phyloP scores from a whole-genome alignment of 495 filamentous ascomycete species.

The Penicillium salamii region DNA sequence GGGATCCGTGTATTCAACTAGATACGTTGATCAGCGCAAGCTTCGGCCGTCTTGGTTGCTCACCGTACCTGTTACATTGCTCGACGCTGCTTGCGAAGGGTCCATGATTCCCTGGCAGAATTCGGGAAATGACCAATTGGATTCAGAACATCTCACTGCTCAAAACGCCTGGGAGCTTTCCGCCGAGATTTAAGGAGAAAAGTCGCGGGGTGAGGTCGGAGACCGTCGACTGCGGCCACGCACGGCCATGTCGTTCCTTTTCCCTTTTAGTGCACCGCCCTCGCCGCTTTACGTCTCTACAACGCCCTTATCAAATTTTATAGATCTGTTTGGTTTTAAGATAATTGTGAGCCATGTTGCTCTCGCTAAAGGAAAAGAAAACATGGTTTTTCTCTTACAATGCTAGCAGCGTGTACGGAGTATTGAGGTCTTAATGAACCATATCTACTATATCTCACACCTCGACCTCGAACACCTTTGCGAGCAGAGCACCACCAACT shows the following conservation, averaged over 20 bases:
- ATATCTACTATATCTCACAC: neutral
- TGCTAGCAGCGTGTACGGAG: no score
- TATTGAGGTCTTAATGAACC: neutral
- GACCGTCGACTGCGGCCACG: slow-evolving; percentile 8
- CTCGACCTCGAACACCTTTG: slow-evolving; percentile 14
- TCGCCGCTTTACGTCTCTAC: slow-evolving; percentile 8
- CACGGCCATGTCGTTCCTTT: slow-evolving; percentile 3
- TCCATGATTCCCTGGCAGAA: slow-evolving; percentile 42
- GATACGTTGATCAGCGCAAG: slow-evolving; percentile 8
- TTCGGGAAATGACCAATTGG: slow-evolving; percentile 27
- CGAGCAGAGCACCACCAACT: slow-evolving; percentile 4
- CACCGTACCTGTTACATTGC: slow-evolving; percentile 50
- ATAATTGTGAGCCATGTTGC: no score
- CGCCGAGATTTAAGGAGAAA: slow-evolving; percentile 1
- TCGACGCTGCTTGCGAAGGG: slow-evolving; percentile 45
- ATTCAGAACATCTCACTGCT: slow-evolving; percentile 26
- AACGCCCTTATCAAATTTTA: no score
- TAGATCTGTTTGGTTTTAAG: no score
- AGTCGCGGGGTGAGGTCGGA: slow-evolving; percentile 8
- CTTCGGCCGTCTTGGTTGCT: neutral
- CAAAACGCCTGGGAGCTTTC: slow-evolving; percentile 1
- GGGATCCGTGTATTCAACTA: slow-evolving; percentile 80
- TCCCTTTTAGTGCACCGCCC: slow-evolving; percentile 5
- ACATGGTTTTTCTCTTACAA: no score
- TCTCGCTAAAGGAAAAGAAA: no score